These are phyloP conservation scores for Aspergillus haitiensis DNA, from an alignment of 495 filamentous ascomycete genomes.

Conservation along the genomic window DNA sequence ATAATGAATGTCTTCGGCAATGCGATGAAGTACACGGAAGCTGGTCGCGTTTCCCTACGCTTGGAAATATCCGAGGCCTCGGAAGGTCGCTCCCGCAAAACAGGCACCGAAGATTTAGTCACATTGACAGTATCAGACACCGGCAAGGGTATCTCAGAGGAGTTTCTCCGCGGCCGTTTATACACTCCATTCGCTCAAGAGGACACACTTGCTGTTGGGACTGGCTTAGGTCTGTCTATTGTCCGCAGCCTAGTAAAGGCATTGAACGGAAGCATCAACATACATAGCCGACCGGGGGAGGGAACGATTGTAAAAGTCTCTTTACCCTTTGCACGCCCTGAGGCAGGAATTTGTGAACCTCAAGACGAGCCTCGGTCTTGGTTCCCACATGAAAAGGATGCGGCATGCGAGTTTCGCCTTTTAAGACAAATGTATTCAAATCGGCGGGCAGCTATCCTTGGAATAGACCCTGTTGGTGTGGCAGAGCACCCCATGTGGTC, in stretches of 20 bases:
- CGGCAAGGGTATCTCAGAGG: constrained; percentile 70
- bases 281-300: constrained; percentile 49
- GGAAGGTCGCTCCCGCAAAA: constrained; percentile 34
- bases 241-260: constrained; percentile 55
- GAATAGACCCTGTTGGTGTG: constrained; percentile 26
- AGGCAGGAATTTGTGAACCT: constrained; percentile 21
- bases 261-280: constrained; percentile 53
- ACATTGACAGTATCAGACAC: constrained; percentile 63
- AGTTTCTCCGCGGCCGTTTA: constrained; percentile 66
- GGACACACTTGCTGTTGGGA: constrained; percentile 58
- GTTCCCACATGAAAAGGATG: constrained; percentile 26
- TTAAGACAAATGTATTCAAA: constrained; percentile 32
- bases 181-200: constrained; percentile 79
- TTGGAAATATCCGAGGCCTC: constrained; percentile 49
- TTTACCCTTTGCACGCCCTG: constrained; percentile 41
- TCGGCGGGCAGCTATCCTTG: constrained; percentile 36
- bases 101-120: constrained; percentile 40
- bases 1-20: constrained; percentile 85
- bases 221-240: constrained; percentile 54
- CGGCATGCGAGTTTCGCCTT: constrained; percentile 26
- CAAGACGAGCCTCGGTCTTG: constrained; percentile 19
- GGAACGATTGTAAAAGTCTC: constrained; percentile 55
- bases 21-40: constrained; percentile 73
- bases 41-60: constrained; percentile 63
- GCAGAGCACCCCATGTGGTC: constrained; percentile 25